These are phyloP conservation scores for Erythrobasidium hasegawianum DNA, from an alignment of 1,284 basidiomycete species.

Conservation along the genomic window DNA sequence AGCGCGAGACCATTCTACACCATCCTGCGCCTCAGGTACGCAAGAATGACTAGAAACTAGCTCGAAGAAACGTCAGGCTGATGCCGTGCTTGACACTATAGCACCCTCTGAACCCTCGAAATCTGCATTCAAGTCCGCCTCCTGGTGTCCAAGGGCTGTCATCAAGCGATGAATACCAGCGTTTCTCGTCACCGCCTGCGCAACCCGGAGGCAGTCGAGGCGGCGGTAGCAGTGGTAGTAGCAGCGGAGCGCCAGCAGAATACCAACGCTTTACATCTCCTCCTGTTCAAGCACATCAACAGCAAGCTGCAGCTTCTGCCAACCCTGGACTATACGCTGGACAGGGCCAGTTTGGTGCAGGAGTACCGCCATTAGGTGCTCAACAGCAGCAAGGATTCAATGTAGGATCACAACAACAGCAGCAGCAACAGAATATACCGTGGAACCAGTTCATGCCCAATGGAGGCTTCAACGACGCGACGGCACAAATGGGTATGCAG, in stretches of 20 bases:
- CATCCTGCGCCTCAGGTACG: slow-evolving; percentile 32
- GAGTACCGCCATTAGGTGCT: background rate
- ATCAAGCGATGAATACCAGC: slow-evolving; percentile 26
- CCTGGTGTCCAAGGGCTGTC: slow-evolving; percentile 14
- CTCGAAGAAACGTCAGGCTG: background rate
- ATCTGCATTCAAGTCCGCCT: slow-evolving; percentile 30
- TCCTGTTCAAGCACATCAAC: slow-evolving; percentile 24
- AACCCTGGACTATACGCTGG: slow-evolving; percentile 2
- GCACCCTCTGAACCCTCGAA: slow-evolving; percentile 25
- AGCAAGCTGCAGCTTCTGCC: background rate
- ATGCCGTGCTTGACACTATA: background rate
- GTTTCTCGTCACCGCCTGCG: slow-evolving; percentile 32
- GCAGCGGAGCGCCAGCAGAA: too few relatives aligned
- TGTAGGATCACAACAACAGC: slow-evolving; percentile 5
- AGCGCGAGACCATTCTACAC: slow-evolving; percentile 20
- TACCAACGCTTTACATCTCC: slow-evolving; percentile 44
- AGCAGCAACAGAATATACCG: slow-evolving; percentile 22
- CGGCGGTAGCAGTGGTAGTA: background rate
- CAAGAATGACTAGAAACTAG: background rate
- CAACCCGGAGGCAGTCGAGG: background rate
- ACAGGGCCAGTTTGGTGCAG: slow-evolving; percentile 3
- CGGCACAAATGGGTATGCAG: slow-evolving; percentile 94
- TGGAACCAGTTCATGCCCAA: slow-evolving; percentile 35
- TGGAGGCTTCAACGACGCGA: slow-evolving; percentile 65
- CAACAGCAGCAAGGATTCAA: slow-evolving; percentile 8